Conservation (phyloP, 2,329 filamentous ascomycete species). For the Cladosporium halotolerans region DNA sequence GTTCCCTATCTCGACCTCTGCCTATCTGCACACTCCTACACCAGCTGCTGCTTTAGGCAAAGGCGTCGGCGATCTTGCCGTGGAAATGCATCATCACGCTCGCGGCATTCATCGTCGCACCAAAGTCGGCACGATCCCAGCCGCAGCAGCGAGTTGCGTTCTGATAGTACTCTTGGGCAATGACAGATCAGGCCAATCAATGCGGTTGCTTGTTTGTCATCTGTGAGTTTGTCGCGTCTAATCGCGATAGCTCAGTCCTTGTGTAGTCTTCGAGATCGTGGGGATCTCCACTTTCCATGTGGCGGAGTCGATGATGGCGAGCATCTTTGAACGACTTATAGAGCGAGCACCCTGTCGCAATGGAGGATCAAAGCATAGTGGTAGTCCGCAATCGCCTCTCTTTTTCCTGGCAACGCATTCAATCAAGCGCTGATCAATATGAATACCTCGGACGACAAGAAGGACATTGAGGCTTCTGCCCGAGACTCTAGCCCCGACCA, state of each 20-base stretch:
- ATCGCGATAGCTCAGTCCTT: background rate
- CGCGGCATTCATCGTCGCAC: conserved; percentile 12
- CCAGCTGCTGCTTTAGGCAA: conserved; percentile 5
- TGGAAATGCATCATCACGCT: background rate
- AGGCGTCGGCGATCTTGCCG: background rate
- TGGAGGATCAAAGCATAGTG: background rate
- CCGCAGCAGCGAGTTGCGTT: background rate
- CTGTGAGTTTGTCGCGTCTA: background rate
- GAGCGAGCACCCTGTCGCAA: background rate
- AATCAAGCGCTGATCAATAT: background rate
- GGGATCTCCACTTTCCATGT: too few relatives aligned
- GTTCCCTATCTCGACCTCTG: background rate
- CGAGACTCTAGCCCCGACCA: conserved; percentile 8
- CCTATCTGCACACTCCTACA: conserved; percentile 2
- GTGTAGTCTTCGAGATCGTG: background rate
- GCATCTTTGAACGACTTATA: background rate
- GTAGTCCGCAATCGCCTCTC: background rate
- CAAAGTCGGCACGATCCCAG: background rate
- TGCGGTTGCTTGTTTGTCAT: background rate
- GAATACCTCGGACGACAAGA: conserved; percentile 13
- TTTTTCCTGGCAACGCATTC: background rate
- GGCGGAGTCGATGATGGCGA: background rate
- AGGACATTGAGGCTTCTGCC: conserved; percentile 17
- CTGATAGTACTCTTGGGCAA: background rate
- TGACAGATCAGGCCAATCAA: background rate